Percentiles rank a stretch among this genome's conserved stretches.
These are phyloP conservation scores for Pyracantha coccinea DNA, from an alignment of 331 rosid species.

Conservation along the genomic window DNA sequence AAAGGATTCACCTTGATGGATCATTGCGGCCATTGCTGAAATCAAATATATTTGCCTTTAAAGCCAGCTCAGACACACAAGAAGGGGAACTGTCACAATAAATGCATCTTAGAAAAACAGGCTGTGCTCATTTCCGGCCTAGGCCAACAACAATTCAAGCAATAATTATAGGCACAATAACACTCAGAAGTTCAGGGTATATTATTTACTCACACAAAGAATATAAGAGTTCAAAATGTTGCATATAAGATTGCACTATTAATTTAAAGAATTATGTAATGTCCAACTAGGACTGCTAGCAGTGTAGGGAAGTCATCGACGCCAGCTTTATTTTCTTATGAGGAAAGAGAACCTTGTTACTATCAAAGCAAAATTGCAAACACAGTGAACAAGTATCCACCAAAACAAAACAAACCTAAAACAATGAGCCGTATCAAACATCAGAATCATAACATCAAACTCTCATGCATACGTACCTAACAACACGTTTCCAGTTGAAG, in stretches of 20 bases:
- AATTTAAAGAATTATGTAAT: neutral
- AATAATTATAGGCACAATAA: neutral
- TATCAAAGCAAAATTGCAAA: neutral
- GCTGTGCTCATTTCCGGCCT: neutral
- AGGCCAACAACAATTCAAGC: neutral
- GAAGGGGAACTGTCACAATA: constrained; percentile 63
- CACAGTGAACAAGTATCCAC: neutral
- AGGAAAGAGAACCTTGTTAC: neutral
- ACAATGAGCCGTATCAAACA: neutral
- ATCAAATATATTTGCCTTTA: constrained; percentile 70
- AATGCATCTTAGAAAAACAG: constrained; percentile 4
- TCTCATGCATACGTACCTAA: neutral
- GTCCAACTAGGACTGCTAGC: neutral
- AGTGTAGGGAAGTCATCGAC: neutral
- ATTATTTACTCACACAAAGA: neutral
- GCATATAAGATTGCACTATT: neutral
- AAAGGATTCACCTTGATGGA: constrained; percentile 50
- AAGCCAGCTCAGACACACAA: constrained; percentile 48
- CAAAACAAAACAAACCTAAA: neutral
- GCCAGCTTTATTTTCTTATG: neutral
- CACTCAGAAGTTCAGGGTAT: neutral
- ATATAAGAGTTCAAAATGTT: too few relatives aligned
- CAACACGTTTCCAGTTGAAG: neutral
- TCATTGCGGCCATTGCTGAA: constrained; percentile 29
- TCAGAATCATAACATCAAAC: neutral